Conservation (phyloP, 2,329 filamentous ascomycete species). For the Aspergillus tamarii region DNA sequence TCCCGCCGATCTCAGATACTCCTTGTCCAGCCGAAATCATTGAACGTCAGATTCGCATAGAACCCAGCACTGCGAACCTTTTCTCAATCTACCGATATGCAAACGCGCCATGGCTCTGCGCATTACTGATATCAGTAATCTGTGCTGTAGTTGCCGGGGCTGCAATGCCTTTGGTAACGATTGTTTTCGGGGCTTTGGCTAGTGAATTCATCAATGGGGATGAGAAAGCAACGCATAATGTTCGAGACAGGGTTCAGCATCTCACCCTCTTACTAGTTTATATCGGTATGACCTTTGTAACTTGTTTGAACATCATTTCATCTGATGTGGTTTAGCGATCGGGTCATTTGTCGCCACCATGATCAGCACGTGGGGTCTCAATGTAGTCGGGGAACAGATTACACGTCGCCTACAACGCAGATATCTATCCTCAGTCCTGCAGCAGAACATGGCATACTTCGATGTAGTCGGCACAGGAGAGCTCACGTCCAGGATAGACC, state of each 20-base stretch:
- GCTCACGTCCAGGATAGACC: not conserved
- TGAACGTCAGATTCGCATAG: not conserved
- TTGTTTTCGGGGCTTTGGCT: not conserved
- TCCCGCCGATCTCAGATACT: not conserved
- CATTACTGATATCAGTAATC: not conserved
- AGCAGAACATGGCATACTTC: not conserved
- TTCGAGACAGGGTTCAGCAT: not conserved
- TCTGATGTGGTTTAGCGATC: not conserved
- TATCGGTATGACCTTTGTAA: not conserved
- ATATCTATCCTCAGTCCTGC: not conserved
- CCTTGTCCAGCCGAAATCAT: not conserved
- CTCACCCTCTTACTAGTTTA: not conserved
- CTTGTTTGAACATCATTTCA: rapidly evolving
- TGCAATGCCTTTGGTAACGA: not conserved
- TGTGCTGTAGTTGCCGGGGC: not conserved
- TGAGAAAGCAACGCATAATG: not conserved
- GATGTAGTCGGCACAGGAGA: not conserved
- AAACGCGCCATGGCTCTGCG: not conserved
- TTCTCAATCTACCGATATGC: not conserved
- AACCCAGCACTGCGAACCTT: not conserved
- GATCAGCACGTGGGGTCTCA: not conserved
- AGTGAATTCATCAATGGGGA: not conserved
- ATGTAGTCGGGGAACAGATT: not conserved
- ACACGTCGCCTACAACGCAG: not conserved
- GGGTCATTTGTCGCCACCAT: not conserved